phyloP scores from a whole-genome alignment of 129 eudicot genomes.

The Silybum marianum region DNA sequence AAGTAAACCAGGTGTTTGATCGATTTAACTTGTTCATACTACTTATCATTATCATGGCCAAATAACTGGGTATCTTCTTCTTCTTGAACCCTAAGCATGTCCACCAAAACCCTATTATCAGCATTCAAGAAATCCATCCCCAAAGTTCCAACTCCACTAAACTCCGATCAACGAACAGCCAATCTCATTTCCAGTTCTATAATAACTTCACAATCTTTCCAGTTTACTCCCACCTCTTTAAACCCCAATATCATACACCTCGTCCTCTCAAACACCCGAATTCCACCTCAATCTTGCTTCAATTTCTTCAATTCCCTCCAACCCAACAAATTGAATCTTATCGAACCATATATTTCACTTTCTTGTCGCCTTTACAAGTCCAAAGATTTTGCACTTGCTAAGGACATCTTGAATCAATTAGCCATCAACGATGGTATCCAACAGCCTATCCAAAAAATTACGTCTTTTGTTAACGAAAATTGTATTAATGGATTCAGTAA shows the following conservation, averaged over 20 bases:
- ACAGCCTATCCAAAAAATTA: constrained; percentile 44
- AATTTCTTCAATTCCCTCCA: constrained; percentile 56
- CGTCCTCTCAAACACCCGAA: constrained; percentile 67
- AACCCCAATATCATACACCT: constrained; percentile 52
- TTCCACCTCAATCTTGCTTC: constrained; percentile 61
- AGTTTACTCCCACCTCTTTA: constrained; percentile 38
- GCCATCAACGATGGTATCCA: constrained; percentile 39
- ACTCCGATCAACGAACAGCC: constrained; percentile 51
- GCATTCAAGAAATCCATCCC: constrained; percentile 46
- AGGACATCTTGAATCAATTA: constrained; percentile 46
- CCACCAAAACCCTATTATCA: constrained; percentile 31
- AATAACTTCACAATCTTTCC: constrained; percentile 41
- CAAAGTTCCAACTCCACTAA: constrained; percentile 21
- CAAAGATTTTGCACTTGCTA: constrained; percentile 55
- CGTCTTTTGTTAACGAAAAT: constrained; percentile 41
- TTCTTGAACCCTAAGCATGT: constrained; percentile 23
- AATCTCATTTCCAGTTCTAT: constrained; percentile 54
- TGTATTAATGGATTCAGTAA: constrained; percentile 23
- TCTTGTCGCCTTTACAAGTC: constrained; percentile 55
- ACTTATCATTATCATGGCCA: too few species aligned
- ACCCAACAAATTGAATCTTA: constrained; percentile 42
- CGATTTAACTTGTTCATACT: too few species aligned
- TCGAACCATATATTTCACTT: constrained; percentile 50
- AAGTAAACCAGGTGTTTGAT: too few species aligned
- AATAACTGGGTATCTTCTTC: too few species aligned